Percentiles rank a stretch among this genome's conserved stretches.
Evolutionary conservation across 768 basidiomycete species (phyloP).

Genomic region (Dictyophora rubrovolvata): DNA sequence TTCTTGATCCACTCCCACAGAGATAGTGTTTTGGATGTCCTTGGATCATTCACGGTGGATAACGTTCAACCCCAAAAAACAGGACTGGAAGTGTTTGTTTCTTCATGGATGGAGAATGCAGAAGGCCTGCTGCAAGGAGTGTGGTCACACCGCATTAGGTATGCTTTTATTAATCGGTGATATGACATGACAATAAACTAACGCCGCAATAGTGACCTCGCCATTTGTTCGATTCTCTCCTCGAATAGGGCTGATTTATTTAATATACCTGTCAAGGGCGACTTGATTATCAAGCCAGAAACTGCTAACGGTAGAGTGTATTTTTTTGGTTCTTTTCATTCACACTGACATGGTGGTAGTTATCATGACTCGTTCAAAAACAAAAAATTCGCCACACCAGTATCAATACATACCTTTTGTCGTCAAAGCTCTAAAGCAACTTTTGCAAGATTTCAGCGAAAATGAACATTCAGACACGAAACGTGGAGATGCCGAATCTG

Average conservation of each 20-base stretch:
- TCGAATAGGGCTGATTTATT: constrained; percentile 59
- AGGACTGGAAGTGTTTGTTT: constrained; percentile 79
- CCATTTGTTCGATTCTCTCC: constrained; percentile 62
- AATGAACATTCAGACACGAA: constrained; percentile 63
- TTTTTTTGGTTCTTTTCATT: constrained; percentile 1
- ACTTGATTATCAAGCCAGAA: constrained; percentile 74
- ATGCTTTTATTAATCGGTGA: background rate
- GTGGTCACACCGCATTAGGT: constrained; percentile 80
- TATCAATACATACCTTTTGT: constrained; percentile 84
- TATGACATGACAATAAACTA: background rate
- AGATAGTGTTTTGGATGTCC: constrained; percentile 64
- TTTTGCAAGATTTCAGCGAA: constrained; percentile 75
- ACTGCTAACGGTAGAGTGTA: constrained; percentile 64
- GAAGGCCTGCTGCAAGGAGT: constrained; percentile 84
- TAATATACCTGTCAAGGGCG: constrained; percentile 75
- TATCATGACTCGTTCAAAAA: constrained; percentile 93
- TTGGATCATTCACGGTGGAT: constrained; percentile 56
- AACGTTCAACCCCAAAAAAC: constrained; percentile 29
- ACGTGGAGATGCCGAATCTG: constrained; percentile 55
- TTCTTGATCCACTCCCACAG: constrained; percentile 85
- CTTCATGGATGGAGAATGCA: constrained; percentile 90
- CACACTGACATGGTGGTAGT: constrained; percentile 36
- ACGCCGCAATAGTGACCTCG: constrained; percentile 46
- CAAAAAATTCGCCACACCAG: constrained; percentile 70
- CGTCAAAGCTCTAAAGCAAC: constrained; percentile 83